Percentiles rank a stretch among this genome's conserved stretches.
Conservation (phyloP, 805 yeast species). For the Pichia occidentalis region DNA sequence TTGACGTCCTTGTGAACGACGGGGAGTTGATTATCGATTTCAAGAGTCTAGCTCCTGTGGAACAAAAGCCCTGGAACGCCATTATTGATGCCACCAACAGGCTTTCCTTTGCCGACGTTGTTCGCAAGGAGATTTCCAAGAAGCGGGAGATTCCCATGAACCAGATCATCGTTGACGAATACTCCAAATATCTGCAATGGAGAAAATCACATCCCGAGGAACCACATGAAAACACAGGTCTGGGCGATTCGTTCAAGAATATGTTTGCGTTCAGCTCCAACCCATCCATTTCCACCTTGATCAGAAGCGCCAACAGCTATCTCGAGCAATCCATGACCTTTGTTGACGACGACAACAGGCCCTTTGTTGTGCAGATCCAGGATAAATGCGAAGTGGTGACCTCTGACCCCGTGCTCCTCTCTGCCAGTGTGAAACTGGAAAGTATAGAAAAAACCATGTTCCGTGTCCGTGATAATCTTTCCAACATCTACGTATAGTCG, state of each 20-base stretch:
- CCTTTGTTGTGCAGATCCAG: conserved; percentile 51
- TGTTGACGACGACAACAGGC: conserved; percentile 31
- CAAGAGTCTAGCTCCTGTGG: conserved; percentile 42
- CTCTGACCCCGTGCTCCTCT: conserved; percentile 61
- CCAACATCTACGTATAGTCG: conserved; percentile 1
- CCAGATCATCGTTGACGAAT: conserved; percentile 35
- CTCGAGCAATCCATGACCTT: conserved; percentile 60
- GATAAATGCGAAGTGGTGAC: conserved; percentile 55
- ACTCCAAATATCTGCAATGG: conserved; percentile 31
- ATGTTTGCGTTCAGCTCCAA: conserved; percentile 21
- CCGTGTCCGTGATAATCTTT: conserved; percentile 23
- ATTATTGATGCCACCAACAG: conserved; percentile 40
- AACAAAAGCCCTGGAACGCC: conserved; percentile 57
- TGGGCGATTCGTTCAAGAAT: conserved; percentile 20
- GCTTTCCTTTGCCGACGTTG: conserved; percentile 48
- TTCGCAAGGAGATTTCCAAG: conserved; percentile 47
- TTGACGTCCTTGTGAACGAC: conserved; percentile 54
- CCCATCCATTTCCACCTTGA: conserved; percentile 30
- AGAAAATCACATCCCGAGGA: conserved; percentile 17
- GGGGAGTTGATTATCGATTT: conserved; percentile 59
- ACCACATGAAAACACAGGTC: conserved; percentile 11
- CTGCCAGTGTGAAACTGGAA: conserved; percentile 56
- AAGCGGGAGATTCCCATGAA: conserved; percentile 35
- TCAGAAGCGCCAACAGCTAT: conserved; percentile 41
- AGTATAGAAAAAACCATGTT: conserved; percentile 48